Conservation (phyloP, 192 early-diverging fungal species). For the Podila epigama region DNA sequence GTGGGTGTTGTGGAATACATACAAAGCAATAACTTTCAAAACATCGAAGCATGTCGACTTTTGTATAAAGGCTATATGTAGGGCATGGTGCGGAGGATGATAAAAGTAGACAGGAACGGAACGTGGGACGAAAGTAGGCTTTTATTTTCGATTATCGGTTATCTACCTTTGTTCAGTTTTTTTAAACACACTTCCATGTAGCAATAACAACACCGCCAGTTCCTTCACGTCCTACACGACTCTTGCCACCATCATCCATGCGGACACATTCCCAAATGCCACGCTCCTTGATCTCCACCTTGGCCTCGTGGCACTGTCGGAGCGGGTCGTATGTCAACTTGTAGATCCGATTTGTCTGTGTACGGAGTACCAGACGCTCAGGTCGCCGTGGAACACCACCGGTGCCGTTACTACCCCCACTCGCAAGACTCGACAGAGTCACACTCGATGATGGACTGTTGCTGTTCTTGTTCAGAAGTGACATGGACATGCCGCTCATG, state of each 20-base stretch:
- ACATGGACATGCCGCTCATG: background rate
- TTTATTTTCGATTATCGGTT: no score
- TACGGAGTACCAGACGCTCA: slow-evolving; percentile 32
- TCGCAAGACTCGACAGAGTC: background rate
- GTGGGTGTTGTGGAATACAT: no score
- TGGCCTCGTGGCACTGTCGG: slow-evolving; percentile 36
- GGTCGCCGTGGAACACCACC: slow-evolving; percentile 16
- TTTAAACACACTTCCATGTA: slow-evolving; percentile 29
- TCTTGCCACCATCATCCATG: slow-evolving; percentile 46
- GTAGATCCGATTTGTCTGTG: slow-evolving; percentile 34
- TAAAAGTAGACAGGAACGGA: no score
- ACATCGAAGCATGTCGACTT: background rate
- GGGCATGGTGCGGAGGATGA: no score
- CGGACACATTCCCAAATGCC: slow-evolving; percentile 45
- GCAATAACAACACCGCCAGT: slow-evolving; percentile 43
- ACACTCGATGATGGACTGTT: background rate
- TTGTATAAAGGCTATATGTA: background rate
- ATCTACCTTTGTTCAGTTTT: background rate
- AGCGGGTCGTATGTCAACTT: slow-evolving; percentile 33
- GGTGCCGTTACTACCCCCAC: background rate
- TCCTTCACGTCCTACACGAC: slow-evolving; percentile 30
- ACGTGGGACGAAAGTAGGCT: no score
- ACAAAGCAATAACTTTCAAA: no score
- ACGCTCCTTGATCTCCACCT: slow-evolving; percentile 34
- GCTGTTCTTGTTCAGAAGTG: background rate